These are phyloP conservation scores for Miscanthus lutarioriparius DNA, from an alignment of 176 grass and related monocot genomes.

Conservation along the genomic window DNA sequence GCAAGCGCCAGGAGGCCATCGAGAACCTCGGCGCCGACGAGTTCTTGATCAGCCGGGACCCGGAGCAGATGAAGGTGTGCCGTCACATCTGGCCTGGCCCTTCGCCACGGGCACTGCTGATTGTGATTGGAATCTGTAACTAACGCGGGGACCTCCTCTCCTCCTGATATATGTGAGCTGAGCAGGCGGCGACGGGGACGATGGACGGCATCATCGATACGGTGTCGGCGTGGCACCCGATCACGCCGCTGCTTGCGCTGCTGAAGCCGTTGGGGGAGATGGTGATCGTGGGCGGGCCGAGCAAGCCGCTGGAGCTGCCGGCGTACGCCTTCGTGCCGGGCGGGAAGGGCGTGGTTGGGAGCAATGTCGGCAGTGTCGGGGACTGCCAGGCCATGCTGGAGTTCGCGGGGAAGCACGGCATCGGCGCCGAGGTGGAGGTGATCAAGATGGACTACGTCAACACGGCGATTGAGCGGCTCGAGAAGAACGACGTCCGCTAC, in stretches of 20 bases:
- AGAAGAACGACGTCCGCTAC: conserved; percentile 66
- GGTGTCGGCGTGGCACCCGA: conserved; percentile 62
- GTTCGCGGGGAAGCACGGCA: conserved; percentile 56
- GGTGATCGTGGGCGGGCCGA: conserved; percentile 59
- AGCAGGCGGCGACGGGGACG: conserved; percentile 35
- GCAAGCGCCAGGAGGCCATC: conserved; percentile 58
- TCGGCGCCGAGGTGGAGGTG: conserved; percentile 64
- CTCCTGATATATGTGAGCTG: neutral
- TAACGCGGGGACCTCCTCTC: neutral
- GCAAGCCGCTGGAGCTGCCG: conserved; percentile 61
- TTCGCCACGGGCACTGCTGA: neutral
- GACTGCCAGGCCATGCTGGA: conserved; percentile 71
- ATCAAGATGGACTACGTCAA: conserved; percentile 74
- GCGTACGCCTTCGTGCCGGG: conserved; percentile 52
- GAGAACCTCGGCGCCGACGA: conserved; percentile 58
- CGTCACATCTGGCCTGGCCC: no score
- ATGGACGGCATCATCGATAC: conserved; percentile 80
- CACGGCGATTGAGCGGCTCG: conserved; percentile 61
- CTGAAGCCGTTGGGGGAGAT: conserved; percentile 62
- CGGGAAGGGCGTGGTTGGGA: conserved; percentile 59
- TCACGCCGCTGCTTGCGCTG: conserved; percentile 48
- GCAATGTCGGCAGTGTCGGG: conserved; percentile 50
- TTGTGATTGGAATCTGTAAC: neutral
- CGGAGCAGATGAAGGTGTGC: conserved; percentile 50
- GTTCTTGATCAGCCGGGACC: conserved; percentile 61